Evolutionary conservation across 129 eudicot species (phyloP).

Genomic region (Arctium minus): DNA sequence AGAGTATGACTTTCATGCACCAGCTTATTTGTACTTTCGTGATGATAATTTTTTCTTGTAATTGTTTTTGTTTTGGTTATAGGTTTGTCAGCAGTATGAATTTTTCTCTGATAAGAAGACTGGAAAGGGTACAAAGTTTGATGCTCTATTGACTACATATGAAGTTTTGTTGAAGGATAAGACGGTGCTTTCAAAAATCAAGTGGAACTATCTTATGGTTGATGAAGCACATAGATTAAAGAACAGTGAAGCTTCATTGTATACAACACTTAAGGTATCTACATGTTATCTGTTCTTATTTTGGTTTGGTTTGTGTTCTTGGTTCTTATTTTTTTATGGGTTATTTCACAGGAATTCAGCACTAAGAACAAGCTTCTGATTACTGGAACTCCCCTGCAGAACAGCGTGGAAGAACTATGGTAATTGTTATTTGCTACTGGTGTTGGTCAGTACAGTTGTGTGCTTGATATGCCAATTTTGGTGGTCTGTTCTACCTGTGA

Average conservation of each 20-base stretch:
- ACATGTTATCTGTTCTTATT: neutral
- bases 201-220: slow-evolving; percentile 99
- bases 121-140: slow-evolving; percentile 71
- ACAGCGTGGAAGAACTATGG: slow-evolving; percentile 99
- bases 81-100: slow-evolving; percentile 98
- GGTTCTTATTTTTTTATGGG: neutral
- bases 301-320: neutral
- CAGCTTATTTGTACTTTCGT: neutral
- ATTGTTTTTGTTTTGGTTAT: slow-evolving; percentile 17
- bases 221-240: slow-evolving; percentile 99
- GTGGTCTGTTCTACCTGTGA: neutral
- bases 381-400: slow-evolving; percentile 97
- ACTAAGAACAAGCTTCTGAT: slow-evolving; percentile 98
- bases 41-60: neutral
- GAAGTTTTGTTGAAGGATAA: slow-evolving; percentile 95
- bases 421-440: slow-evolving; percentile 21
- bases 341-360: slow-evolving; percentile 72
- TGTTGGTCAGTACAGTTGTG: neutral
- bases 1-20: neutral
- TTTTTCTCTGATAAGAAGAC: slow-evolving; percentile 74
- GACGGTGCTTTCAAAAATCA: slow-evolving; percentile 81
- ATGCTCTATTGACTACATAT: slow-evolving; percentile 87
- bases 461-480: neutral
- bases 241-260: slow-evolving; percentile 96
- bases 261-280: slow-evolving; percentile 76